Conservation (phyloP, 2,329 filamentous ascomycete species). For the Exophiala oligosperma region DNA sequence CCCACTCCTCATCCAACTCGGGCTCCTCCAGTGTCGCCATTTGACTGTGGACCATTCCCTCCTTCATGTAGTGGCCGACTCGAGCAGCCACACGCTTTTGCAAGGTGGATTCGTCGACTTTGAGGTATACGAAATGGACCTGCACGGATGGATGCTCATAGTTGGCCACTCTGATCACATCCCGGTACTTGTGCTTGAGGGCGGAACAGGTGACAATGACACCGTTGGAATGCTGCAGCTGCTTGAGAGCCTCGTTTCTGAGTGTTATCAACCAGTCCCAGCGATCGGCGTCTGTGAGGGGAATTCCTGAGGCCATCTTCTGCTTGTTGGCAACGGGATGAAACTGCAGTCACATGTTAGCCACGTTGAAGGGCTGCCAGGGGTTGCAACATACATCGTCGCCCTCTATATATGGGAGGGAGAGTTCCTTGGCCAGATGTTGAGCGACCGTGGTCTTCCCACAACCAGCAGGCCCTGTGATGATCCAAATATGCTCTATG, state of each 20-base stretch:
- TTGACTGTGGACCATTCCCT: conserved; percentile 91
- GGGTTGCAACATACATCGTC: conserved; percentile 63
- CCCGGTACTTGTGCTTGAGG: conserved; percentile 94
- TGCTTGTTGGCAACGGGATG: conserved; percentile 70
- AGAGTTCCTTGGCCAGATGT: conserved; percentile 61
- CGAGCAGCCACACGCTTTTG: conserved; percentile 72
- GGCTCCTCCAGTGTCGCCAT: conserved; percentile 86
- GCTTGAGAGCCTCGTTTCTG: conserved; percentile 61
- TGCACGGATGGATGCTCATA: conserved; percentile 72
- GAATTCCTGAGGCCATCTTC: conserved; percentile 84
- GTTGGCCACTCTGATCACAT: conserved; percentile 79
- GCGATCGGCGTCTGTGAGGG: conserved; percentile 87
- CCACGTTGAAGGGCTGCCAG: conserved; percentile 1
- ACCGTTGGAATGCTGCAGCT: conserved; percentile 55
- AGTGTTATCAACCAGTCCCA: conserved; percentile 94
- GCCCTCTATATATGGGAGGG: conserved; percentile 72
- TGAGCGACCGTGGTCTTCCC: conserved; percentile 76
- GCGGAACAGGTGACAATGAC: conserved; percentile 97
- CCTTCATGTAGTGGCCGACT: conserved; percentile 91
- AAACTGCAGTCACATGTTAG: conserved; percentile 37
- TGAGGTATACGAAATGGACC: conserved; percentile 91
- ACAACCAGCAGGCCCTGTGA: conserved; percentile 76
- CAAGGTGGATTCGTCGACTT: conserved; percentile 73
- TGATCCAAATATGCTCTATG: conserved; percentile 73
- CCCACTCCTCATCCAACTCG: conserved; percentile 62